Base-by-base conservation (phyloP, 495 filamentous ascomycete species). In the Aspergillus biplanus region DNA sequence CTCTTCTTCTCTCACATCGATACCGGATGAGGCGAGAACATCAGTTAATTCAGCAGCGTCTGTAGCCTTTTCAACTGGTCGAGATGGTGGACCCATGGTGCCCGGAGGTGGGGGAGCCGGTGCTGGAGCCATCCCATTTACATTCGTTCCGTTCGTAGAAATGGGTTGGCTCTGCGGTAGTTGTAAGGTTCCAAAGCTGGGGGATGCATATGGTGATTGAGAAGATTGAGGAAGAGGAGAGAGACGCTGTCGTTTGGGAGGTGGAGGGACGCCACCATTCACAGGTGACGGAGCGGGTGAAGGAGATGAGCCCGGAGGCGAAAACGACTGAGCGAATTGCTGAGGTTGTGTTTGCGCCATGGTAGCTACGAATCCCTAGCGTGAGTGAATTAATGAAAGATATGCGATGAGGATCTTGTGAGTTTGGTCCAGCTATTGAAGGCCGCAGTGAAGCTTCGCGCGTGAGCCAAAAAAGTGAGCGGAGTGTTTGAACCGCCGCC, bases 1-100 rank as follows among this genome's bases (percentile, higher is more conserved):
- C 64, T 94, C 91, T 71, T 97, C 93, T 70, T 89, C 92, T 56
- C 85, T 85, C 1, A 96, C 78, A 79, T 97, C 90, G 61, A 97
- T 89, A 54, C 91, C 92, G 27, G 92, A 90, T 35, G 86, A 88
- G 33, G 85, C 84, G 61, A 97, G 71, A 52, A 92, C 87, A 80
- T 97, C 93, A 52, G 84, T 88, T 54, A 92, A 79, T 59, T 91
- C 86, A 48, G 87, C 84, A 44, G 89, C 85, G 73, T 92, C 92
- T 0, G 81, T 82, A 0, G 87, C 85, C 61, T 86, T 86, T 34
- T 90, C 88, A 7, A 80, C 80, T 16, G 91, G 89, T 56, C 87
- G 89, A 37, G 86, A 87, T 1, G 93, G 93, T 16, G 93, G 93
- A 0, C 90, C 90, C 93, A 96, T 96, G 16, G 83, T 79, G 50